Base-by-base conservation (phyloP, 2,329 filamentous ascomycete species). In the Periglandula ipomoeae region DNA sequence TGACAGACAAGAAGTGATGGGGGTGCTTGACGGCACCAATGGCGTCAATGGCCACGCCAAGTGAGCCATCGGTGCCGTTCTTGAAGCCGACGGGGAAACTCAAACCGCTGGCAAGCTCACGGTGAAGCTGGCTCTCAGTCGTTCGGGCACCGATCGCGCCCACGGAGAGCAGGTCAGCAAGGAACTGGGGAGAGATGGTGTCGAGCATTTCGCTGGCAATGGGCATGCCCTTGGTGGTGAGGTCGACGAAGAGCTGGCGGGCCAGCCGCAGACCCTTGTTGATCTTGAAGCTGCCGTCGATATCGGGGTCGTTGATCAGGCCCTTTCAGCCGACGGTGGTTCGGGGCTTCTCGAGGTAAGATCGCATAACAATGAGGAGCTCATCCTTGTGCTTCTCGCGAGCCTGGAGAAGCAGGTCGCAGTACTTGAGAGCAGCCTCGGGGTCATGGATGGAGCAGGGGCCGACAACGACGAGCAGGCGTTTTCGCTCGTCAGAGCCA, bases 291-390 rank as follows among this genome's bases (percentile, higher is more conserved):
- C 85, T 93, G 67, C 91, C 85, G 68, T 98, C 89, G 66, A 98
- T 95, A 62, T 97, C 90, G 2, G 93, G 93, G 68, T 98, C 93
- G 71, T 98, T 98, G 78, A 98, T 96, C 67, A 98, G 77, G 46
- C 93, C 93, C 74, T 98, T 98, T 93, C 93, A 98, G 65, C 93
- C 93, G 43, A 98, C 91, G 0, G 93, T 98, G 44, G 93, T 98
- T 52, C 93, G 85, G 38, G 93, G 93, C 78, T 98, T 98, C 77
- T 98, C 93, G 46, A 98, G 85, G 79, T 98, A 98, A 63, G 90
- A 89, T 60, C 93, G 88, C 93, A 98, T 98, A 62, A 98, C 84
- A 66, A 98, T 87, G 66, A 84, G 84, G 41, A 98, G 78, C 47
- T 81, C 75, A 65, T 97, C 90, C 59, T 82, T 76, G 53, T 83